Evolutionary conservation across 2,329 filamentous ascomycete species (phyloP).

Genomic region (Fusarium austroafricanum): DNA sequence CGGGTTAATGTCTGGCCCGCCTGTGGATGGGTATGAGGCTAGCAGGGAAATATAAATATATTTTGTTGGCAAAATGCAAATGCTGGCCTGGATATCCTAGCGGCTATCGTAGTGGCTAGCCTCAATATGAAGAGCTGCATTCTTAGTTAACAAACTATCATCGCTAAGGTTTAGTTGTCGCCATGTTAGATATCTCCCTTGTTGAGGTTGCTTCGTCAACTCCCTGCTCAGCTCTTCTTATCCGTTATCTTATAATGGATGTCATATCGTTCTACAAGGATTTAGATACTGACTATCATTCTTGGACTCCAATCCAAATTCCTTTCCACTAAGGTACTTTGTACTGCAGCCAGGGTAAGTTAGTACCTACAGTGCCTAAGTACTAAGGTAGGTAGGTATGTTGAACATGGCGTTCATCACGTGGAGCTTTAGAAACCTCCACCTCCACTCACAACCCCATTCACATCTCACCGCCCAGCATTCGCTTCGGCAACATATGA

Average conservation of each 20-base stretch:
- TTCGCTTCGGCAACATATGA: conserved; percentile 16
- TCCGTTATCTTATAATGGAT: conserved; percentile 13
- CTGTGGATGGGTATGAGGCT: not conserved
- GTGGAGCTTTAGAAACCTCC: conserved; percentile 25
- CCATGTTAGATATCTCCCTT: conserved; percentile 1
- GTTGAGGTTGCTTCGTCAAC: conserved; percentile 26
- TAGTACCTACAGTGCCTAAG: not conserved
- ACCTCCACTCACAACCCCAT: conserved; percentile 15
- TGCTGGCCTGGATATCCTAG: conserved; percentile 17
- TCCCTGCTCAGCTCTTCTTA: not conserved
- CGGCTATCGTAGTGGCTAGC: conserved; percentile 9
- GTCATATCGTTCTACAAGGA: not conserved
- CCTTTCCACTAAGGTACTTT: not conserved
- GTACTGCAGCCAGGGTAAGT: not conserved
- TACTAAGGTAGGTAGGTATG: no score
- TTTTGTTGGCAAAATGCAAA: not conserved
- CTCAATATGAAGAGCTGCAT: conserved; percentile 2
- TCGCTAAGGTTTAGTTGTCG: conserved; percentile 12
- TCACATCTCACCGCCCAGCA: conserved; percentile 30
- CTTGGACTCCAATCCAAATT: not conserved
- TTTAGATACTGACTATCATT: not conserved
- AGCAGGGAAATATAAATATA: not conserved
- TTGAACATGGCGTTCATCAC: conserved; percentile 30
- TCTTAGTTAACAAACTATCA: conserved; percentile 1
- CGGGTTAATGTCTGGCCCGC: no score